These are phyloP conservation scores for Venturia carpophila DNA, from an alignment of 2,329 filamentous ascomycete genomes.

Conservation along the genomic window DNA sequence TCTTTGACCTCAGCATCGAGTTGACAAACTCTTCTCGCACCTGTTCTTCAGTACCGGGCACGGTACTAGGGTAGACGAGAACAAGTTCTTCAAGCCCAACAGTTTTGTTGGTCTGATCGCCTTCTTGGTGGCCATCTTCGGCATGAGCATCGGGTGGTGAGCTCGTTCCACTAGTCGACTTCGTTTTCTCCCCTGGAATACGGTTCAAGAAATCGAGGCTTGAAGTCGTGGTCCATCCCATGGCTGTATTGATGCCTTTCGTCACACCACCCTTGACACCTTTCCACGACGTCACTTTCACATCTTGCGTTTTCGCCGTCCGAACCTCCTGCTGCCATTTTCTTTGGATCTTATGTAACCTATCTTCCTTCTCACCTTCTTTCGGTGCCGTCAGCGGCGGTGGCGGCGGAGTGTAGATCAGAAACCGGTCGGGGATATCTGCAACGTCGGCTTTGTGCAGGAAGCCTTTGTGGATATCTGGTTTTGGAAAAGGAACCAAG, in stretches of 20 bases:
- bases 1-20: slow-evolving; percentile 35
- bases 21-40: slow-evolving; percentile 37
- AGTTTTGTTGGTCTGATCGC: slow-evolving; percentile 29
- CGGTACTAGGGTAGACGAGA: slow-evolving; percentile 33
- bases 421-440: slow-evolving; percentile 34
- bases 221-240: slow-evolving; percentile 34
- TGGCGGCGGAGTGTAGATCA: slow-evolving; percentile 40
- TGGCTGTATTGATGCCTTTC: slow-evolving; percentile 35
- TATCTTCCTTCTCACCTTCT: slow-evolving; percentile 37
- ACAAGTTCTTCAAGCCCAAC: slow-evolving; percentile 36
- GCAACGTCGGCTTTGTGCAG: slow-evolving; percentile 24
- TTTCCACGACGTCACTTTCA: slow-evolving; percentile 36
- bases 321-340: slow-evolving; percentile 42
- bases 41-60: slow-evolving; percentile 26
- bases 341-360: slow-evolving; percentile 37
- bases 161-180: slow-evolving; percentile 13
- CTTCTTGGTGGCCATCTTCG: slow-evolving; percentile 28
- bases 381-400: slow-evolving; percentile 35
- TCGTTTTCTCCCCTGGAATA: slow-evolving; percentile 23
- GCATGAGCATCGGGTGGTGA: slow-evolving; percentile 22
- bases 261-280: slow-evolving; percentile 37
- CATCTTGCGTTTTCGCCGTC: slow-evolving; percentile 34
- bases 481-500: slow-evolving; percentile 39
- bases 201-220: slow-evolving; percentile 40
- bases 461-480: slow-evolving; percentile 28